Evolutionary conservation across 164 flowering plant genomes (phyloP).

Genomic region (Paratinospora sagittata): DNA sequence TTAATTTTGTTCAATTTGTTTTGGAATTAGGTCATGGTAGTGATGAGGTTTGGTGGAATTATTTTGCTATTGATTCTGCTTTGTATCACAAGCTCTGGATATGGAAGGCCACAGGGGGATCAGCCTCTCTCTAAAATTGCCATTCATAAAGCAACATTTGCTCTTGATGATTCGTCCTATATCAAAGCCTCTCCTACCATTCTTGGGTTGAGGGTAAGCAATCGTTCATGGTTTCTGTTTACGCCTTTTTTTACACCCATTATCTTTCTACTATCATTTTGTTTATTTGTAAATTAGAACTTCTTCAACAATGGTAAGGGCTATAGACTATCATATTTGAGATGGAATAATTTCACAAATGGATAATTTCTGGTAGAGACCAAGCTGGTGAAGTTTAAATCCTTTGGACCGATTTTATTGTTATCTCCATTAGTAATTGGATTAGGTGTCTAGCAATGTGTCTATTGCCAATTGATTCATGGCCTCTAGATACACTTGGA

Average conservation of each 20-base stretch:
- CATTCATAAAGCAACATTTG: constrained; percentile 31
- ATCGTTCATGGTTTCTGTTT: neutral
- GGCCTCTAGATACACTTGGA: neutral
- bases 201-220: constrained; percentile 46
- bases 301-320: neutral
- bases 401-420: neutral
- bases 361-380: neutral
- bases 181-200: constrained; percentile 39
- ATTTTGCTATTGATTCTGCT: neutral
- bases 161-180: constrained; percentile 29
- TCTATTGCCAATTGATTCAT: neutral
- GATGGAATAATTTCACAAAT: neutral
- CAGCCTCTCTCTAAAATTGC: constrained; percentile 62
- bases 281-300: neutral
- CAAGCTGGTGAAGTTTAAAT: neutral
- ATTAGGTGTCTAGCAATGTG: neutral
- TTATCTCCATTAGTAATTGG: neutral
- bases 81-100: neutral
- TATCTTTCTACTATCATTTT: neutral
- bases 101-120: constrained; percentile 7
- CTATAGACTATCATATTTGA: neutral
- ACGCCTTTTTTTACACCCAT: neutral
- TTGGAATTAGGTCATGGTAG: neutral
- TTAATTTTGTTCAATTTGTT: too few species aligned
- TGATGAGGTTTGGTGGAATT: neutral